phyloP scores from a whole-genome alignment of 345 rosid genomes.

The Corchorus olitorius region DNA sequence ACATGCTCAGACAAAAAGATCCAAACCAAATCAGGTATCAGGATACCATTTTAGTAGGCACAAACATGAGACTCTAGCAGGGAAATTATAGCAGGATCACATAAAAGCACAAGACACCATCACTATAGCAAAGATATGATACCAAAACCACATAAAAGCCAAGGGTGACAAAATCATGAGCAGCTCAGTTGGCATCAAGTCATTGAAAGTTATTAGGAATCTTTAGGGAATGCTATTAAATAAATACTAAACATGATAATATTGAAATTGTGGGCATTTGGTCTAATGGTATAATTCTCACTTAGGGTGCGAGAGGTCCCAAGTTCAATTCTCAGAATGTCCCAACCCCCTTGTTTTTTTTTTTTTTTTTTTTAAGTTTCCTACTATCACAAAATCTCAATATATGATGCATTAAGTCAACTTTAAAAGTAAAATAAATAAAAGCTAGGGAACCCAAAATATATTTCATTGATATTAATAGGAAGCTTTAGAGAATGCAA shows the following conservation, averaged over 20 bases:
- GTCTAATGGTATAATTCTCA: conserved; percentile 93
- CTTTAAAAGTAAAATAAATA: not conserved
- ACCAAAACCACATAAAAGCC: not conserved
- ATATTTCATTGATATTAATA: not conserved
- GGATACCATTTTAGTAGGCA: not conserved
- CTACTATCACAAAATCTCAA: not conserved
- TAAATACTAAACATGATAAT: not conserved
- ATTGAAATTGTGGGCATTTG: conserved; percentile 39
- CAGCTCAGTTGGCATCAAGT: not conserved
- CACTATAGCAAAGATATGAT: too few species aligned
- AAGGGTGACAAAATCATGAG: not conserved
- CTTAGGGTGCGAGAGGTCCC: conserved; percentile 89
- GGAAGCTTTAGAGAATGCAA: too few species aligned
- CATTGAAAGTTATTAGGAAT: not conserved
- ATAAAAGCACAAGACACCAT: not conserved
- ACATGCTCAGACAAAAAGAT: not conserved
- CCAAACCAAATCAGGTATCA: conserved; percentile 5
- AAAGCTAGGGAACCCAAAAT: not conserved
- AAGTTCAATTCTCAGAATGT: conserved; percentile 43
- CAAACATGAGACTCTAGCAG: not conserved
- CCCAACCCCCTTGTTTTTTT: not conserved
- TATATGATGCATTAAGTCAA: conserved; percentile 10
- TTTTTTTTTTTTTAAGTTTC: not conserved
- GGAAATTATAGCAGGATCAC: not conserved
- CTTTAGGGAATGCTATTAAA: not conserved